A percentile compares a stretch with the other conserved stretches of the same genome.
Evolutionary conservation across 192 early-diverging fungal genomes (phyloP).

Genomic region (Linnemannia hyalina): DNA sequence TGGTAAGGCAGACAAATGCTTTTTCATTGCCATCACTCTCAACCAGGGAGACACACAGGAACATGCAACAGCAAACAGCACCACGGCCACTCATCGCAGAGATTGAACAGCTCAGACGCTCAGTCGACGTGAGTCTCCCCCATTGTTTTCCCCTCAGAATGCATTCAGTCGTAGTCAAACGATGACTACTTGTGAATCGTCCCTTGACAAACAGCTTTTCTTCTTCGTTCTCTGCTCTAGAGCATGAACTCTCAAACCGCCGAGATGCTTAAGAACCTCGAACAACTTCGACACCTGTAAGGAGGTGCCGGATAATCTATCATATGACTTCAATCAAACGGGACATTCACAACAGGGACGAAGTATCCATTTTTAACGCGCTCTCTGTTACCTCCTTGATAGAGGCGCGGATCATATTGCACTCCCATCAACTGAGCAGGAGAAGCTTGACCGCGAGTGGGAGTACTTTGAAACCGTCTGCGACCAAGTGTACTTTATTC

Average conservation of each 20-base stretch:
- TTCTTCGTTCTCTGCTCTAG: slow-evolving; percentile 8
- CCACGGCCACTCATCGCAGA: slow-evolving; percentile 34
- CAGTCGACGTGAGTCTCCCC: slow-evolving; percentile 30
- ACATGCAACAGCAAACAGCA: slow-evolving; percentile 26
- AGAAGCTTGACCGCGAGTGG: slow-evolving; percentile 53
- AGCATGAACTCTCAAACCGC: slow-evolving; percentile 54
- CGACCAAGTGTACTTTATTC: slow-evolving; percentile 50
- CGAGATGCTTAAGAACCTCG: slow-evolving; percentile 45
- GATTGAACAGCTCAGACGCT: slow-evolving; percentile 41
- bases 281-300: slow-evolving; percentile 48
- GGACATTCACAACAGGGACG: neutral
- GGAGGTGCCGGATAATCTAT: neutral
- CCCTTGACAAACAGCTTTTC: neutral
- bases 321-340: neutral
- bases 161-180: neutral
- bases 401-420: slow-evolving; percentile 51
- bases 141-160: neutral
- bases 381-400: neutral
- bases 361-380: neutral
- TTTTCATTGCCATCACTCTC: neutral
- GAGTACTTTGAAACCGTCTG: slow-evolving; percentile 57
- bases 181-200: neutral
- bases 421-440: slow-evolving; percentile 47
- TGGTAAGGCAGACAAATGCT: too few relatives aligned
- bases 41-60: neutral